Conservation (phyloP, 177 flowering plant genomes). For the Vitis hybrid region DNA sequence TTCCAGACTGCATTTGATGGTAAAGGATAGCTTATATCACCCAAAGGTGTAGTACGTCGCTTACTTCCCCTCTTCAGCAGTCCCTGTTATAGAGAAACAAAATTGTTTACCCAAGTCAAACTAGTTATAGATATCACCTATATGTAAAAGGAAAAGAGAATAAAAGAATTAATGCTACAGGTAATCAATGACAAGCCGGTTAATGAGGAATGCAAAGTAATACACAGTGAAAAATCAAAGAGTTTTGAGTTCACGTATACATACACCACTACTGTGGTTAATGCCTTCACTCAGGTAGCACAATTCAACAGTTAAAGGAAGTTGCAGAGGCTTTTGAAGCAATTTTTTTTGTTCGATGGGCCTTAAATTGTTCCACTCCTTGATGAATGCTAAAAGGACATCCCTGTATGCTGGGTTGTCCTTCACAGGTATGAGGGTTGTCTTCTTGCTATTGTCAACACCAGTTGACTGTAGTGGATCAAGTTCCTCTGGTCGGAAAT, state of each 20-base stretch:
- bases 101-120: neutral
- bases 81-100: conserved; percentile 47
- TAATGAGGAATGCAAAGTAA: too few species aligned
- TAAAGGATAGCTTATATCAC: conserved; percentile 66
- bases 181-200: too few species aligned
- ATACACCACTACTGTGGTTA: conserved; percentile 69
- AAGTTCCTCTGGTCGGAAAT: conserved; percentile 77
- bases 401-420: conserved; percentile 39
- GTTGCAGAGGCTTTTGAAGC: conserved; percentile 78
- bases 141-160: neutral
- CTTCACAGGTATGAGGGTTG: conserved; percentile 21
- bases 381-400: conserved; percentile 48
- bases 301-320: conserved; percentile 73
- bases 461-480: conserved; percentile 30
- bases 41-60: conserved; percentile 70
- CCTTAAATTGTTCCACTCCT: conserved; percentile 75
- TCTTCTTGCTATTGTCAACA: conserved; percentile 22
- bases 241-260: conserved; percentile 3
- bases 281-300: conserved; percentile 63
- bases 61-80: conserved; percentile 80
- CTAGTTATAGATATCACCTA: neutral
- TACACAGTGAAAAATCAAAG: neutral
- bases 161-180: too few species aligned
- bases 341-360: conserved; percentile 67
- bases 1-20: conserved; percentile 76